A percentile compares a stretch with the other conserved stretches of the same genome.
Evolutionary conservation across 2,329 filamentous ascomycete species (phyloP).

Genomic region (Fragosphaeria purpurea): DNA sequence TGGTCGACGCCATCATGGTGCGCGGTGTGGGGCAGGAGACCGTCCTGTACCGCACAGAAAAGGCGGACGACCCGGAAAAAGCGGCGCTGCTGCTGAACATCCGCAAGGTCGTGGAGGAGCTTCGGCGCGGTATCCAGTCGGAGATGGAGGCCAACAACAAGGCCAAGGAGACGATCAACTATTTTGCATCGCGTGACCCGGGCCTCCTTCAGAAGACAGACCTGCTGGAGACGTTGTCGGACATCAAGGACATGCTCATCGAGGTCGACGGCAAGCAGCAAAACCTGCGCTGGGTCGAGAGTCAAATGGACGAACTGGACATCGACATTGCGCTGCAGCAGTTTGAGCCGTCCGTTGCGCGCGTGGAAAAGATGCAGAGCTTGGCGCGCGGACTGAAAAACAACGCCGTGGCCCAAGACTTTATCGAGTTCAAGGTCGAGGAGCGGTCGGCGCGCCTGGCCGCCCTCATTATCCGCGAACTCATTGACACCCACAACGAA

Average conservation of each 20-base stretch:
- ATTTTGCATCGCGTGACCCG: conserved; percentile 70
- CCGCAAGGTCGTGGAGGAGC: conserved; percentile 82
- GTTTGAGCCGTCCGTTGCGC: conserved; percentile 73
- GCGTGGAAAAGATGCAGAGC: conserved; percentile 74
- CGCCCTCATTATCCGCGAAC: conserved; percentile 62
- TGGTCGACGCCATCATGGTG: conserved; percentile 82
- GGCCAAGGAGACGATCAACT: conserved; percentile 74
- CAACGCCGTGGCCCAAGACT: conserved; percentile 79
- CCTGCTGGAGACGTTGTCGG: conserved; percentile 66
- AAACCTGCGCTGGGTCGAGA: conserved; percentile 90
- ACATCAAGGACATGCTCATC: conserved; percentile 78
- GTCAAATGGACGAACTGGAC: conserved; percentile 89
- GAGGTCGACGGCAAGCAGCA: conserved; percentile 96
- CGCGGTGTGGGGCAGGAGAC: conserved; percentile 77
- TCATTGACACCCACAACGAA: conserved; percentile 69
- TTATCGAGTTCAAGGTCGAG: conserved; percentile 85
- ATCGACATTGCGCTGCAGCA: conserved; percentile 88
- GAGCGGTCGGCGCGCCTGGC: conserved; percentile 73
- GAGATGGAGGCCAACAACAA: conserved; percentile 84
- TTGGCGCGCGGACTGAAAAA: conserved; percentile 73
- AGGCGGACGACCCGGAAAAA: conserved; percentile 70
- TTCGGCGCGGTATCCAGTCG: conserved; percentile 73
- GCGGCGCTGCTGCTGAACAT: conserved; percentile 75
- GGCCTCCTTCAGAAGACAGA: conserved; percentile 70
- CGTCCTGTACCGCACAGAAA: conserved; percentile 88